These are phyloP conservation scores for Pseudoneurospora amorphoporcata DNA, from an alignment of 495 filamentous ascomycete species.

Conservation along the genomic window DNA sequence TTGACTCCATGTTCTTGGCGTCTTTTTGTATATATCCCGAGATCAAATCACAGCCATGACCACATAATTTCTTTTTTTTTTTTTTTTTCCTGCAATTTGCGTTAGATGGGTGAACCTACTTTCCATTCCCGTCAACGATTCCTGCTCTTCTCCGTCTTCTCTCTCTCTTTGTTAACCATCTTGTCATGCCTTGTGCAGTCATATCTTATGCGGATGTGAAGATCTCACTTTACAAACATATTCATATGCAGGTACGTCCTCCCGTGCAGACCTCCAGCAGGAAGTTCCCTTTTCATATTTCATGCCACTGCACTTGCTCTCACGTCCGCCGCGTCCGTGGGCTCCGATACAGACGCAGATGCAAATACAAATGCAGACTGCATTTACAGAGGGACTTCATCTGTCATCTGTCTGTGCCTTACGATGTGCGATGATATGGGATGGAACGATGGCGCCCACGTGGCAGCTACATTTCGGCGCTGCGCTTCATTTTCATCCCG, in stretches of 20 bases:
- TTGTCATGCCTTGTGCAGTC: too few relatives aligned
- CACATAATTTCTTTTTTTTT: too few relatives aligned
- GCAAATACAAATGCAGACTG: not conserved
- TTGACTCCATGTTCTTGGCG: not conserved
- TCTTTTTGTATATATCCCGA: too few relatives aligned
- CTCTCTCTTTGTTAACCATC: too few relatives aligned
- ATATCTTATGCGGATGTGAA: not conserved
- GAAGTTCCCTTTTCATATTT: not conserved
- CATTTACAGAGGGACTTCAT: not conserved
- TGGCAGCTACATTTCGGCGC: not conserved
- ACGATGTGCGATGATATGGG: not conserved
- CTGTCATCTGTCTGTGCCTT: not conserved
- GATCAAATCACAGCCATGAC: too few relatives aligned
- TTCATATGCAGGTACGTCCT: not conserved
- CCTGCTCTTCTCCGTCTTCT: too few relatives aligned
- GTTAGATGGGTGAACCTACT: too few relatives aligned
- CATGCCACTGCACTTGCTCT: not conserved
- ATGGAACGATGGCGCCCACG: not conserved
- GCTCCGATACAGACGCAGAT: not conserved
- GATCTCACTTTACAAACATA: not conserved
- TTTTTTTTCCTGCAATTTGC: too few relatives aligned
- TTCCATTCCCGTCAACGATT: too few relatives aligned
- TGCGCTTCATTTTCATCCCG: not conserved
- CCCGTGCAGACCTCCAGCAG: not conserved
- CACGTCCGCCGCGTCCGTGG: not conserved